These are phyloP conservation scores for Euclidium syriacum DNA, from an alignment of 345 rosid species.

Conservation along the genomic window DNA sequence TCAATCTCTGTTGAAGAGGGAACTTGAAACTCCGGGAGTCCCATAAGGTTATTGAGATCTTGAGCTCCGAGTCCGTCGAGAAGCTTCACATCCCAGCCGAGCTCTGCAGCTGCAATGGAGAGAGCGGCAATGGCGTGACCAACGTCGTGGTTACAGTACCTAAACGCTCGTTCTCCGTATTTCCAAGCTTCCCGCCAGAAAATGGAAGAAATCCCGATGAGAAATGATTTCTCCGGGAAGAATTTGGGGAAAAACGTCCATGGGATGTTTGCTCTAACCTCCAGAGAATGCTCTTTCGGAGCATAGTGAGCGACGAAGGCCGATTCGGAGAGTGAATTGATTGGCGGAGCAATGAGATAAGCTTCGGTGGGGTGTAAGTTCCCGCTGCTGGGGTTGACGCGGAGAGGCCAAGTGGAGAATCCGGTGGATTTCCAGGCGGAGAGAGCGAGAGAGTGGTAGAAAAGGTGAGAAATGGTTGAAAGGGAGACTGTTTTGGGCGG, in stretches of 20 bases:
- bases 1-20: conserved; percentile 57
- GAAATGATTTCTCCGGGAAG: conserved; percentile 55
- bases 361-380: conserved; percentile 84
- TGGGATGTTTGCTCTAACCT: conserved; percentile 61
- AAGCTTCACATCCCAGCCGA: conserved; percentile 90
- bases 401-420: conserved; percentile 81
- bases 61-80: conserved; percentile 70
- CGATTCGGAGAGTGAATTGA: conserved; percentile 40
- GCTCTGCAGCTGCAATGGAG: conserved; percentile 68
- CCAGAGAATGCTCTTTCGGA: conserved; percentile 72
- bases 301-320: conserved; percentile 78
- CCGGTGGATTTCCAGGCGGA: conserved; percentile 90
- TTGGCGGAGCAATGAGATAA: conserved; percentile 62
- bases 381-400: conserved; percentile 95
- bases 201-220: conserved; percentile 65
- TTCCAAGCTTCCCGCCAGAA: conserved; percentile 98
- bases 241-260: conserved; percentile 36
- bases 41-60: conserved; percentile 57
- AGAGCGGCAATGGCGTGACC: conserved; percentile 82
- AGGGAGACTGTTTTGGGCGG: conserved; percentile 48
- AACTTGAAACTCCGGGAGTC: conserved; percentile 39
- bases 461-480: conserved; percentile 57
- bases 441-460: conserved; percentile 75
- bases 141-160: conserved; percentile 85
- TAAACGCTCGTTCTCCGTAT: conserved; percentile 81